Evolutionary conservation across 1,284 basidiomycete genomes (phyloP), one percentile per base, ranked within the genome.

Genomic region (Naganishia albida): DNA sequence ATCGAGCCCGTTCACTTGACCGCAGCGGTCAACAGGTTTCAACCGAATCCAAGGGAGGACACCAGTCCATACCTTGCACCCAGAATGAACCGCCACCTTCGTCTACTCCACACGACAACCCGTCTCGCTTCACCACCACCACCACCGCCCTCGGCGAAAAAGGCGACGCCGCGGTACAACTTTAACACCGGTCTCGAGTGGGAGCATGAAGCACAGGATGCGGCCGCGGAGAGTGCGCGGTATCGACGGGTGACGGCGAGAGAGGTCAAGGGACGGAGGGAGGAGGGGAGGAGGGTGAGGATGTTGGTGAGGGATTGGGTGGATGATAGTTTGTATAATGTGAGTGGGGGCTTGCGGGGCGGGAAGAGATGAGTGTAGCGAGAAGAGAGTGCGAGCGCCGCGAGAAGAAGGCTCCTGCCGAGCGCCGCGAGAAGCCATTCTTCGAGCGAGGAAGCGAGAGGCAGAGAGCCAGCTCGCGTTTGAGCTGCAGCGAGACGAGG

Each of bases 301-400:
- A 96, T 98, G 91, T 87, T 99, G 40, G 87, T 90, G 52, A 85
- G 96, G 67, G 95, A 99, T 80, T 99, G 91, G 77, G 94, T 99
- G 70, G 91, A 98, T 74, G 96, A 99, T 76, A 88, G 90, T 20
- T 80, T 99, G 49, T 99, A 99, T 81, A 98, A 99, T 74, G 78
- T 79, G 65, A 70, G 77, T 34, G 34, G 6, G 34, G 4, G 23
- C 54, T 23, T 44, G 25, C 54, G 40, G 10, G 26, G 39, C 54
- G 54, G 44, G 54, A 2, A 44, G 20, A 38, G 2, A 20, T 25
- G 46, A 48, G 18, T 25, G 43, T 16, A 46, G 34, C 18, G 43
- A 59, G n/a, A 1, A 46, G 30, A n/a, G 10, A 39, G 23, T 20
- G 26, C 46, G 20, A 25, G 3, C n/a, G 20, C 46, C 4, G 46